Base-by-base conservation (phyloP, 169 alveolate genomes). In the Cyclospora cayetanensis region DNA sequence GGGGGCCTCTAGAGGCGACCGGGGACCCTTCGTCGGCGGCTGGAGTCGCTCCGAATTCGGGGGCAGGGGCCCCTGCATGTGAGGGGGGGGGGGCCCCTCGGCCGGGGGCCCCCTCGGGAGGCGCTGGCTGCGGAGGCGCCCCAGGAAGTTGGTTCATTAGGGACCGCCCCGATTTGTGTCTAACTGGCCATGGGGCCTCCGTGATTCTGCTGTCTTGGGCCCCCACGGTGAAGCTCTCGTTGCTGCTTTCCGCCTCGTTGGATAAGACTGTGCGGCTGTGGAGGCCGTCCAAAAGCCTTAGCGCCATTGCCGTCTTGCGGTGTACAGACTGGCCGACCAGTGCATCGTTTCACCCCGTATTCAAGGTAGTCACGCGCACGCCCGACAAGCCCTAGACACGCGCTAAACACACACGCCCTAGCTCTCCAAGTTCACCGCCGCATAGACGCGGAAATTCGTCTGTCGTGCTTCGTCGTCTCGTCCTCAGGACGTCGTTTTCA, bases 321-420 rank as follows among this genome's bases (percentile, higher is more conserved):
- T 88, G 93, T 42, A 63, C 79, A 39, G 89, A 88, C 80, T 88
- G 93, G 93, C 93, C 93, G 11, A 88, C 89, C 5, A 55, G 83
- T 41, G 93, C 79, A 12, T 68, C 90, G 39, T 88, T 88, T 27
- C 93, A 88, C 42, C 93, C 93, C 35, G 41, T 70, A 1, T 88
- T 88, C 80, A 88, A 68, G 79, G 93, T 88, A 31, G 18, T 15
- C 7, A 29, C n/a, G 22, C 37, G 22, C 70, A 7, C 34, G n/a
- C n/a, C n/a, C n/a, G n/a, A n/a, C n/a, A n/a, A n/a, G n/a, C n/a
- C n/a, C 80, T 68, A 63, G 31, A 63, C 74, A 34, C 74, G 25
- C 29, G 35, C 29, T 65, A 15, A 65, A 27, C 80, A 34, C 80
- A 29, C 22, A 25, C 29, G 52, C 46, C 80, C 37, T 34, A 68